Percentiles rank a stretch among this genome's conserved stretches.
phyloP scores from a whole-genome alignment of 148 eudicot species.

The Pouteria glomerata region DNA sequence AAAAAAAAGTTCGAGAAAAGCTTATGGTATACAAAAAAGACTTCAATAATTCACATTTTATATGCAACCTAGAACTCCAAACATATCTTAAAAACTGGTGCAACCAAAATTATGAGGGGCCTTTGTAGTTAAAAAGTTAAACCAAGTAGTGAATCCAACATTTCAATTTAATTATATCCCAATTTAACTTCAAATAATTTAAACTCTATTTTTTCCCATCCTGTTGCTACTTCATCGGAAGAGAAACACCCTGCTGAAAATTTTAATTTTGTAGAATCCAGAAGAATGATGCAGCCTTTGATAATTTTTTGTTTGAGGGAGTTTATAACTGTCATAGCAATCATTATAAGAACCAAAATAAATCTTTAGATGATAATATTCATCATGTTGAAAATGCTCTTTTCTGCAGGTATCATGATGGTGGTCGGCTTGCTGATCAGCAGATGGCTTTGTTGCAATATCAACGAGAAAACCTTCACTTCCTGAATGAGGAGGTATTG shows the following conservation, averaged over 20 bases:
- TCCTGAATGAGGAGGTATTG: conserved; percentile 92
- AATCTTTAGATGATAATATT: background rate
- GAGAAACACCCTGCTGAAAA: no score
- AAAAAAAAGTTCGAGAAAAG: no score
- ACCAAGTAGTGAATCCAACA: no score
- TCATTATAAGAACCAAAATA: background rate
- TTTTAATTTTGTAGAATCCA: background rate
- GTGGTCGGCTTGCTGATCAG: conserved; percentile 94
- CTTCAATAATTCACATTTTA: no score
- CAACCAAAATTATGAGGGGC: background rate
- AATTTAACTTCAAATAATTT: no score
- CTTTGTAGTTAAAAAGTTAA: no score
- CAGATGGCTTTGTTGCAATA: conserved; percentile 98
- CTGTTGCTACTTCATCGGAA: no score
- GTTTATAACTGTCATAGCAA: no score
- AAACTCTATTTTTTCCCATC: no score
- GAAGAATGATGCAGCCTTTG: background rate
- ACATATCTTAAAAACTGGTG: background rate
- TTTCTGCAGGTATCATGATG: conserved; percentile 78
- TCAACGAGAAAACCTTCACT: conserved; percentile 95
- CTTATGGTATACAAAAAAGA: no score
- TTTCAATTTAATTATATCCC: no score
- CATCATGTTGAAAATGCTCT: background rate
- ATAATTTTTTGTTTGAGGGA: background rate
- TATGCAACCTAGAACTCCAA: no score